Percentiles rank a stretch among this genome's conserved stretches.
These are phyloP conservation scores for Rhodofomes roseus DNA, from an alignment of 1,284 basidiomycete genomes.

Conservation along the genomic window DNA sequence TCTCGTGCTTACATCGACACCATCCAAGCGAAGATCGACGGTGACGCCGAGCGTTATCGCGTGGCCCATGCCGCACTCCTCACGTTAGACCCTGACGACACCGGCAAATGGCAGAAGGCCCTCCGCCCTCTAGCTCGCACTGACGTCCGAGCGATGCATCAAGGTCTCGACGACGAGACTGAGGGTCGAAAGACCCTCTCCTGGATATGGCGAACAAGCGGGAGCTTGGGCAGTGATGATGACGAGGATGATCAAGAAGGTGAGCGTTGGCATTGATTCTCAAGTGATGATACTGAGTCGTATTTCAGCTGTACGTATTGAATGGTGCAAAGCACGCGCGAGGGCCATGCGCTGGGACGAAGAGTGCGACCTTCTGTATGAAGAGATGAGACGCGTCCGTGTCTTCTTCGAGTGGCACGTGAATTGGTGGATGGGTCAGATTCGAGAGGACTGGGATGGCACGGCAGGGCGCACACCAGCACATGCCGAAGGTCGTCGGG, in stretches of 20 bases:
- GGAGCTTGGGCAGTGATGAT: neutral
- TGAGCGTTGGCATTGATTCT: neutral
- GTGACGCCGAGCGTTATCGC: neutral
- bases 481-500: no score
- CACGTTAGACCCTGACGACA: neutral
- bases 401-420: slow-evolving; percentile 1
- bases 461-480: no score
- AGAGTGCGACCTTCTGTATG: slow-evolving; percentile 29
- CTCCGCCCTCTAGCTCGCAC: neutral
- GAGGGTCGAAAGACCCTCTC: slow-evolving; percentile 2
- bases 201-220: slow-evolving; percentile 6
- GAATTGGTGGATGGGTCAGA: neutral
- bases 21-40: neutral
- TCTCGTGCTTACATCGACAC: neutral
- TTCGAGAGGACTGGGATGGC: neutral
- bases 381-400: slow-evolving; percentile 29
- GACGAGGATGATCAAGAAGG: slow-evolving; percentile 5
- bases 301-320: slow-evolving; percentile 4
- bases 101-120: neutral
- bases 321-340: slow-evolving; percentile 12
- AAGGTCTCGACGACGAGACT: neutral
- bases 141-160: neutral
- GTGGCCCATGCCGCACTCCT: neutral
- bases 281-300: neutral
- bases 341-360: slow-evolving; percentile 30